phyloP scores from a whole-genome alignment of 148 eudicot genomes.

The Silene uniflora region DNA sequence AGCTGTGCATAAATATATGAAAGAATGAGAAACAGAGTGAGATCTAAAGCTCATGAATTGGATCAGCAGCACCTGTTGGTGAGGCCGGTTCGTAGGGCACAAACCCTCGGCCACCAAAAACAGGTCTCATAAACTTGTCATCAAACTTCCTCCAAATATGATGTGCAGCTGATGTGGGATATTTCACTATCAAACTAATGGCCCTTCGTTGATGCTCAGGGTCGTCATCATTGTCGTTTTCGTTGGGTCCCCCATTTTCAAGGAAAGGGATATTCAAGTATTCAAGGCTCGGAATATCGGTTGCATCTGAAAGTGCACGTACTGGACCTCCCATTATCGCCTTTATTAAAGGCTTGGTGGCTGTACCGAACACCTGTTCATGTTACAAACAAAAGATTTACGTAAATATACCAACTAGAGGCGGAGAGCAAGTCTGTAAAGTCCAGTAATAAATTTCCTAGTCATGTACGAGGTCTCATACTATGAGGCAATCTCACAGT shows the following conservation, averaged over 20 bases:
- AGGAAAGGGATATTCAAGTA: constrained; percentile 40
- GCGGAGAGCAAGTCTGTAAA: background rate
- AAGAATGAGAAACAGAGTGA: background rate
- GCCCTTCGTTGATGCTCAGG: constrained; percentile 26
- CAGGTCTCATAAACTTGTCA: constrained; percentile 86
- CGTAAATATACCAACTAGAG: background rate
- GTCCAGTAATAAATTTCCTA: too few species aligned
- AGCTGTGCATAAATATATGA: background rate
- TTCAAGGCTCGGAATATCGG: constrained; percentile 56
- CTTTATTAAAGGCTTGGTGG: constrained; percentile 55
- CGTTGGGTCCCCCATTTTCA: constrained; percentile 30
- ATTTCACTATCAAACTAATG: constrained; percentile 49
- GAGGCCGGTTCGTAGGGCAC: constrained; percentile 76
- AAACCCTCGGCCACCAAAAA: constrained; percentile 95
- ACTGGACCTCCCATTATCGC: constrained; percentile 39
- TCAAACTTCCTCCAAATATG: constrained; percentile 90
- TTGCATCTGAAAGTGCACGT: constrained; percentile 34
- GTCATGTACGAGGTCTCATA: too few species aligned
- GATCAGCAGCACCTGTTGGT: constrained; percentile 55
- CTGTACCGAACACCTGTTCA: constrained; percentile 56
- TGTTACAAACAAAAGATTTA: background rate
- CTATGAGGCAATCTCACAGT: too few species aligned
- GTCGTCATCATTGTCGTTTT: constrained; percentile 13
- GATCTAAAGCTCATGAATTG: constrained; percentile 23
- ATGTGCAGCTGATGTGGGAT: constrained; percentile 65